Evolutionary conservation across 2,329 filamentous ascomycete genomes (phyloP), one percentile per base, ranked within the genome.

Genomic region (Trichoderma afroharzianum): DNA sequence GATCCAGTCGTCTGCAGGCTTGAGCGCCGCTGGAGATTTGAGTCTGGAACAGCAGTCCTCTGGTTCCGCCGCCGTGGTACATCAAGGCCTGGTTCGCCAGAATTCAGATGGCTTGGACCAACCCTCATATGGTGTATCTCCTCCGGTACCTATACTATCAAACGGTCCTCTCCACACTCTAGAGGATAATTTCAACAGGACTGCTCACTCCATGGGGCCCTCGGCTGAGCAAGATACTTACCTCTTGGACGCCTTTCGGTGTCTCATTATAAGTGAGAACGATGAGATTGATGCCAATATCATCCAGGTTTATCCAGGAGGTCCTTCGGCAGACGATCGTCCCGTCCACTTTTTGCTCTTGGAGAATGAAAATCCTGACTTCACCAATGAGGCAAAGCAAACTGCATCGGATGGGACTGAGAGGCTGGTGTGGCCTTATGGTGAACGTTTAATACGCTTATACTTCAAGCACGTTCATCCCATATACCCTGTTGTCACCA

Each of bases 401-500:
- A 73, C 75, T 15, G 80, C 83, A 6, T 85, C 84, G 0, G 79
- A 83, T 15, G 76, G 76, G 9, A 85, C 85, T 55, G 85, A 86
- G 74, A 75, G 74, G 9, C 79, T 81, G 32, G 83, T 85, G 2
- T 79, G 78, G 71, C 81, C 80, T 4, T 80, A 84, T 72, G 82
- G 81, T 0, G 80, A 82, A 43, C 77, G 78, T 26, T 79, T 86
- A 5, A 78, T 86, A 18, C 80, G 82, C 3, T 76, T 85, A 1
- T 86, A 82, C 75, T 86, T 85, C 73, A 79, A 79, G 61, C 81
- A 85, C 62, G 80, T 86, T 21, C 84, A 86, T 68, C 82, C 83
- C 0, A 79, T 82, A 2, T 79, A 84, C 18, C 83, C 83, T 6
- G 75, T 85, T 18, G 76, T 86, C 24, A 84, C 83, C 33, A 86